Conservation (phyloP, 371 early-diverging fungal species). For the Zopfochytrium polystomum region DNA sequence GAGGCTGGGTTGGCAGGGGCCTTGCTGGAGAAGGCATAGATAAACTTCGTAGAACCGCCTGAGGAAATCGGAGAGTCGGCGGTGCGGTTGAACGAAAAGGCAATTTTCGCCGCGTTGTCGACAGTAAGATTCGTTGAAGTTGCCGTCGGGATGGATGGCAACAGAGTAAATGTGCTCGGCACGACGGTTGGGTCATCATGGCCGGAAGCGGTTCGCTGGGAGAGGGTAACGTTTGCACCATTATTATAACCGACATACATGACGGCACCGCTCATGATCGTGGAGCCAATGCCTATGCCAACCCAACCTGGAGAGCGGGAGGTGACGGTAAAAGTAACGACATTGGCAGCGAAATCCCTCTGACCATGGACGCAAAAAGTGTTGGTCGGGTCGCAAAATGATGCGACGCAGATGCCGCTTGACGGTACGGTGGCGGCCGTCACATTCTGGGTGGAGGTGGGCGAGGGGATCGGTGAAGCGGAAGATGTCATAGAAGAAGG, state of each 20-base stretch:
- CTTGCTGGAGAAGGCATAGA: slow-evolving; percentile 10
- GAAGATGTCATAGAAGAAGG: background rate
- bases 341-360: slow-evolving; percentile 7
- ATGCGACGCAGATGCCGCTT: background rate
- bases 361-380: slow-evolving; percentile 10
- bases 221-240: slow-evolving; percentile 2
- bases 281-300: slow-evolving; percentile 27
- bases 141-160: slow-evolving; percentile 3
- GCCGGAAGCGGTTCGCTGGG: slow-evolving; percentile 12
- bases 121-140: background rate
- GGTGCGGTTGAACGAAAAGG: slow-evolving; percentile 10
- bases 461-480: background rate
- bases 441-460: background rate
- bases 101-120: slow-evolving; percentile 4
- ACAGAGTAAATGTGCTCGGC: background rate
- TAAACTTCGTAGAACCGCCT: slow-evolving; percentile 19
- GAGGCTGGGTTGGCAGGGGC: slow-evolving; percentile 1
- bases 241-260: slow-evolving; percentile 27
- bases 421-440: background rate
- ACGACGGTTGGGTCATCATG: slow-evolving; percentile 7
- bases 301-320: slow-evolving; percentile 16
- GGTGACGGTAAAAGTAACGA: slow-evolving; percentile 11
- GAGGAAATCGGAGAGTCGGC: slow-evolving; percentile 1
- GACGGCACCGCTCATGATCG: slow-evolving; percentile 20
- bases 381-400: slow-evolving; percentile 1